These are phyloP conservation scores for Cytospora piceicola DNA, from an alignment of 2,329 filamentous ascomycete species.

Conservation along the genomic window DNA sequence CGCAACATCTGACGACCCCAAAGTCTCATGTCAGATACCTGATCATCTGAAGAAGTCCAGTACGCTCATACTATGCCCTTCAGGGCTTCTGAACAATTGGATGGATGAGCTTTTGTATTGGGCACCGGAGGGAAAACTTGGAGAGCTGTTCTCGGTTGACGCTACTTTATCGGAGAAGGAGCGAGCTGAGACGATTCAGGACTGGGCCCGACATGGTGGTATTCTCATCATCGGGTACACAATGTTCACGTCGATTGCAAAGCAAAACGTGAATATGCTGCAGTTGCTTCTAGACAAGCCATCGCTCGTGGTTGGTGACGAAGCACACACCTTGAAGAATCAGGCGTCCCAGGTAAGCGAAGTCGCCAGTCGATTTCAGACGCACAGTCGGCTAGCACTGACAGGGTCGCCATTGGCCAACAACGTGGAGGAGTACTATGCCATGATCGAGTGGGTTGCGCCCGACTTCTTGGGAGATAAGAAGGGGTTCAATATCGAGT, in stretches of 20 bases:
- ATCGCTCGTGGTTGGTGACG: conserved; percentile 79
- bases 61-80: conserved; percentile 75
- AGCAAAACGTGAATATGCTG: conserved; percentile 37
- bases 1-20: conserved; percentile 59
- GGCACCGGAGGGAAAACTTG: conserved; percentile 62
- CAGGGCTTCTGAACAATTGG: conserved; percentile 81
- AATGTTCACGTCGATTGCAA: conserved; percentile 58
- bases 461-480: conserved; percentile 74
- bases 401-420: conserved; percentile 88
- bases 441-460: conserved; percentile 88
- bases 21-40: conserved; percentile 70
- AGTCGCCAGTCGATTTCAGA: conserved; percentile 63
- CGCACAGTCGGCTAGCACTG: conserved; percentile 75
- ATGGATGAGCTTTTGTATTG: conserved; percentile 74
- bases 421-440: conserved; percentile 79
- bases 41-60: conserved; percentile 62
- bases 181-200: conserved; percentile 51
- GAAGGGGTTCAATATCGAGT: conserved; percentile 71
- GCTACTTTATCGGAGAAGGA: conserved; percentile 40
- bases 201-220: conserved; percentile 70
- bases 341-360: conserved; percentile 53
- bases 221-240: conserved; percentile 77
- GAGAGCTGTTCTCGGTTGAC: conserved; percentile 60
- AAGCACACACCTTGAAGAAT: conserved; percentile 82
- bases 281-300: conserved; percentile 62